Percentiles rank a stretch among this genome's conserved stretches.
Conservation (phyloP, 1,284 basidiomycete genomes). For the Retiboletus flavoniger region DNA sequence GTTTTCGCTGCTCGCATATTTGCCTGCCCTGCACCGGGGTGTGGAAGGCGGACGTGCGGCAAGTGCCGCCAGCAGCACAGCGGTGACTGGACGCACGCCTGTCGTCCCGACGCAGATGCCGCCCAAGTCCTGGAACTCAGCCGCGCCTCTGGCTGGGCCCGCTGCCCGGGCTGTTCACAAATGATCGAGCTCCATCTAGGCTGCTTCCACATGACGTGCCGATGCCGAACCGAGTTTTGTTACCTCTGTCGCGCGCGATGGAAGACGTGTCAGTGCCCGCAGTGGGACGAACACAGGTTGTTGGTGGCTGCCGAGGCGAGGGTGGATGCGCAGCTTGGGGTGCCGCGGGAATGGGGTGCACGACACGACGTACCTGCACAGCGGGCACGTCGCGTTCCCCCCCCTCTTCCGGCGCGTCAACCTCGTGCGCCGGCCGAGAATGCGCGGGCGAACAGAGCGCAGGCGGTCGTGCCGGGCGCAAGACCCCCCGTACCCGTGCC, state of each 20-base stretch:
- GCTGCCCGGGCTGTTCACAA: constrained; percentile 43
- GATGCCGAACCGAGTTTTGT: constrained; percentile 47
- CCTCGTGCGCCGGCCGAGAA: neutral
- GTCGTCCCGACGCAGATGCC: constrained; percentile 30
- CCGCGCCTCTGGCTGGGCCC: constrained; percentile 39
- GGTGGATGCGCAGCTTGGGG: constrained; percentile 28
- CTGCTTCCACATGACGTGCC: constrained; percentile 49
- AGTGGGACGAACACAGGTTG: constrained; percentile 42
- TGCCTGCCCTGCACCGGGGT: constrained; percentile 25
- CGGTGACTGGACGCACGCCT: constrained; percentile 20
- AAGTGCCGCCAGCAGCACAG: constrained; percentile 34
- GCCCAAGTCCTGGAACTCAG: constrained; percentile 36
- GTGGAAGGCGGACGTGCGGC: constrained; percentile 35
- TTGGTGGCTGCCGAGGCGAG: constrained; percentile 34
- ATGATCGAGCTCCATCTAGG: constrained; percentile 44
- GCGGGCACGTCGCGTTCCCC: neutral
- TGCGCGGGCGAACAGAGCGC: neutral
- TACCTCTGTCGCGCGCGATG: constrained; percentile 42
- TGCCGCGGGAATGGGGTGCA: constrained; percentile 5
- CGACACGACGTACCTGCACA: constrained; percentile 10
- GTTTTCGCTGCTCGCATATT: neutral
- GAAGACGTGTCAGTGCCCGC: constrained; percentile 43
- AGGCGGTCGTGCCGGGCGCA: neutral
- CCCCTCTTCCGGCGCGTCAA: neutral
- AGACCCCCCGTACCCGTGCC: neutral